Conservation (phyloP, 345 rosid species). For the Isatis tinctoria region DNA sequence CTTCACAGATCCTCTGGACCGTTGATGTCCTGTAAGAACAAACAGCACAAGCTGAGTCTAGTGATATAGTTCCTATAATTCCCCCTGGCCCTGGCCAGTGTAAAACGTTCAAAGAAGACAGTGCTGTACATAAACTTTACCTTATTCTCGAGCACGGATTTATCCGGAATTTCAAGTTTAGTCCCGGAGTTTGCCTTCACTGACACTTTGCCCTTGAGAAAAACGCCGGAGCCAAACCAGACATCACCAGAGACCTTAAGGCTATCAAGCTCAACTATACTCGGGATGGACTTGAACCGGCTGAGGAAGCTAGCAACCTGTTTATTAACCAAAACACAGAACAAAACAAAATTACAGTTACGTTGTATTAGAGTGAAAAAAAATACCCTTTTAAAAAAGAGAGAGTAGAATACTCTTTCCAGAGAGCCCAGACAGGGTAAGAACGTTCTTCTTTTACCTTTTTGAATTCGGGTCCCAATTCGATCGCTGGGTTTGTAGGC, state of each 20-base stretch:
- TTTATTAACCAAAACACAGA: not conserved
- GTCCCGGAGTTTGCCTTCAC: constrained; percentile 60
- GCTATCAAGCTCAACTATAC: constrained; percentile 80
- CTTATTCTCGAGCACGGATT: constrained; percentile 64
- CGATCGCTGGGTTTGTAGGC: constrained; percentile 77
- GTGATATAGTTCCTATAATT: not conserved
- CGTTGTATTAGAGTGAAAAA: not conserved
- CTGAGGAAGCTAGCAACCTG: constrained; percentile 80
- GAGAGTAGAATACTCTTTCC: not conserved
- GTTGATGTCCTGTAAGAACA: constrained; percentile 52
- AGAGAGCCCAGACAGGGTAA: not conserved
- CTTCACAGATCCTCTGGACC: constrained; percentile 65
- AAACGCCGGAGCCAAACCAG: constrained; percentile 58
- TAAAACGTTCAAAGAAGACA: not conserved
- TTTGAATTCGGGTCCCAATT: constrained; percentile 88
- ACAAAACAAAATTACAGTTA: not conserved
- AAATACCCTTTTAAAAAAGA: no score
- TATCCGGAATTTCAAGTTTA: constrained; percentile 71
- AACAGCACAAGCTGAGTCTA: not conserved
- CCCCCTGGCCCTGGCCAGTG: not conserved
- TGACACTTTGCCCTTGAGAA: constrained; percentile 77
- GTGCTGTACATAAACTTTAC: constrained; percentile 22
- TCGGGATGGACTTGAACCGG: constrained; percentile 87
- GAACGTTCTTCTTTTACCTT: constrained; percentile 40
- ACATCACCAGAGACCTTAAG: constrained; percentile 92